Conservation (phyloP, 169 alveolate species). For the Eimeria acervulina region DNA sequence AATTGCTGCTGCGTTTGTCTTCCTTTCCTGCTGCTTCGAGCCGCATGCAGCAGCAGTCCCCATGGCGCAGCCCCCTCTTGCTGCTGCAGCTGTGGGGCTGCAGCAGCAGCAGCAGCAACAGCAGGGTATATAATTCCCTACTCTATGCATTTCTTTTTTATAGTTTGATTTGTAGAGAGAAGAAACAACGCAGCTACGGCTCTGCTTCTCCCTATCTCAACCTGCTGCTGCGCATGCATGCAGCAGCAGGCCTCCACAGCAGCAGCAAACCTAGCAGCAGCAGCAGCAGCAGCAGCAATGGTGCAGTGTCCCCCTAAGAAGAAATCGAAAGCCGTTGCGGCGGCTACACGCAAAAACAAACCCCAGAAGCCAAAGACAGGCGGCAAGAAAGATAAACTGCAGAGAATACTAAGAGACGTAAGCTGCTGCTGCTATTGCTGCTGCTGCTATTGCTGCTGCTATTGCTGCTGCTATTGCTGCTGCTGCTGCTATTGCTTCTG, state of each 20-base stretch:
- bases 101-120: neutral
- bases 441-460: neutral
- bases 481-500: neutral
- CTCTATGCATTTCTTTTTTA: too few species aligned
- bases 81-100: too few species aligned
- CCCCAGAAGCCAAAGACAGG: conserved; percentile 16
- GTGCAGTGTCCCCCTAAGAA: conserved; percentile 55
- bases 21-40: neutral
- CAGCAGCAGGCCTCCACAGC: too few species aligned
- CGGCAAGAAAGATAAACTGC: conserved; percentile 8
- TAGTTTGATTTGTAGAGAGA: too few species aligned
- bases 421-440: neutral
- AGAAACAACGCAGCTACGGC: too few species aligned
- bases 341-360: neutral
- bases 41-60: neutral
- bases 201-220: too few species aligned
- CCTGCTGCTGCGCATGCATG: too few species aligned
- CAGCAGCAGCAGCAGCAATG: conserved; percentile 18
- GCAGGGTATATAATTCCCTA: neutral
- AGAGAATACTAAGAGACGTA: conserved; percentile 10
- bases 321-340: neutral
- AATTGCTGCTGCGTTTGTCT: neutral
- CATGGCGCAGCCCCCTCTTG: neutral
- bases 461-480: neutral
- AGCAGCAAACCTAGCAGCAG: too few species aligned